Conservation (phyloP, 305 asterid genomes). For the Solanum hybrid region DNA sequence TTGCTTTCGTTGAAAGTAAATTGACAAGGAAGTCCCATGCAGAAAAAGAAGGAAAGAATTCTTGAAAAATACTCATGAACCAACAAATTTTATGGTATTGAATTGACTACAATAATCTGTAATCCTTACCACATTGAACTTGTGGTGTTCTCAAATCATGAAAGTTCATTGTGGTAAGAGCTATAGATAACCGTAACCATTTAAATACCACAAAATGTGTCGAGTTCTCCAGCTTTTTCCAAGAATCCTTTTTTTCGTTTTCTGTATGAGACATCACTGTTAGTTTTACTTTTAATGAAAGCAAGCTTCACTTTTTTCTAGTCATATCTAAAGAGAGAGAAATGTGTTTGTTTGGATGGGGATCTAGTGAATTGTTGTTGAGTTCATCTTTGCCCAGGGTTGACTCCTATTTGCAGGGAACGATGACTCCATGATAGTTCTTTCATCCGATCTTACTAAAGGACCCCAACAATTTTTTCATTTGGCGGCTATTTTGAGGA, state of each 20-base stretch:
- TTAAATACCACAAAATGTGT: neutral
- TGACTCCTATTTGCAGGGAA: neutral
- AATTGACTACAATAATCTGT: neutral
- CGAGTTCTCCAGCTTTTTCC: too few relatives aligned
- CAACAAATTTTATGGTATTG: neutral
- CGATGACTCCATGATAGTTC: too few relatives aligned
- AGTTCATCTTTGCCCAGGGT: neutral
- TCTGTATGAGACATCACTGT: neutral
- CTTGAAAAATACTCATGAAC: neutral
- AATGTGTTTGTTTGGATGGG: neutral
- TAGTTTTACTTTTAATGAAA: neutral
- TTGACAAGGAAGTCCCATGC: neutral
- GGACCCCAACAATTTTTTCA: neutral
- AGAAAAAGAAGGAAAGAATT: neutral
- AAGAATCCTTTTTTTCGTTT: neutral
- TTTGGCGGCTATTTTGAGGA: neutral
- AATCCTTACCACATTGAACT: neutral
- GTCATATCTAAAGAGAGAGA: neutral
- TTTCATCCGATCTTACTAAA: too few relatives aligned
- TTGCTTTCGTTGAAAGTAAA: too few relatives aligned
- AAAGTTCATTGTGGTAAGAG: neutral
- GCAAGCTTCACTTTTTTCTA: neutral
- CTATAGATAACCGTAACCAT: neutral
- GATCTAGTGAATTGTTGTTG: neutral
- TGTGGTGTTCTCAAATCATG: neutral